Evolutionary conservation across 2,329 filamentous ascomycete genomes (phyloP).

Genomic region (Aspergillus tanneri): DNA sequence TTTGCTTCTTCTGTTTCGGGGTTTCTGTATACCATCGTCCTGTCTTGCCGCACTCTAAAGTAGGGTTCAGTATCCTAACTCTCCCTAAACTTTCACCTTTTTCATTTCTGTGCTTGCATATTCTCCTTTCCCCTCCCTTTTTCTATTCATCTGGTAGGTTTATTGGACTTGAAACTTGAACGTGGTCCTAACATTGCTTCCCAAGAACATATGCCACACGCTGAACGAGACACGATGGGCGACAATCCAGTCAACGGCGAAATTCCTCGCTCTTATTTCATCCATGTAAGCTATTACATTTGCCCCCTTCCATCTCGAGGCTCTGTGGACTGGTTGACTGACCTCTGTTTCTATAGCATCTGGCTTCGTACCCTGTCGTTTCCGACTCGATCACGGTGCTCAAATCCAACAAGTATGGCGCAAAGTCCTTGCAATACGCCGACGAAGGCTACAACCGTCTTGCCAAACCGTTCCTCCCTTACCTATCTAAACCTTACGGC

Average conservation of each 20-base stretch:
- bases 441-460: conserved; percentile 73
- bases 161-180: no score
- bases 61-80: no score
- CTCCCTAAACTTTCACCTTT: no score
- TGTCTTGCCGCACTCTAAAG: background rate
- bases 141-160: no score
- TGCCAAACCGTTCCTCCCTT: conserved; percentile 74
- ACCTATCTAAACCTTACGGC: conserved; percentile 73
- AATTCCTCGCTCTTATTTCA: conserved; percentile 49
- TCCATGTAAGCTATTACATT: conserved; percentile 40
- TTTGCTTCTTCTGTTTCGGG: background rate
- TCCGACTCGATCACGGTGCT: conserved; percentile 74
- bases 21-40: background rate
- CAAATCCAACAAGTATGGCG: conserved; percentile 78
- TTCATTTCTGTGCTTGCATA: no score
- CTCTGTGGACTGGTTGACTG: conserved; percentile 18
- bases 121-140: no score
- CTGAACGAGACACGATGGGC: conserved; percentile 47
- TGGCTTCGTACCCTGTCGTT: conserved; percentile 80
- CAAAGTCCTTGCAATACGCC: conserved; percentile 75
- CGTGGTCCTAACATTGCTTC: background rate
- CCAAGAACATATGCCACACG: conserved; percentile 48
- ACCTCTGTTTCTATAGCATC: conserved; percentile 60
- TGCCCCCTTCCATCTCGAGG: conserved; percentile 6
- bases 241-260: conserved; percentile 53